Conservation (phyloP, 202 grass and related monocot genomes). For the Schoenoplectus triqueter region DNA sequence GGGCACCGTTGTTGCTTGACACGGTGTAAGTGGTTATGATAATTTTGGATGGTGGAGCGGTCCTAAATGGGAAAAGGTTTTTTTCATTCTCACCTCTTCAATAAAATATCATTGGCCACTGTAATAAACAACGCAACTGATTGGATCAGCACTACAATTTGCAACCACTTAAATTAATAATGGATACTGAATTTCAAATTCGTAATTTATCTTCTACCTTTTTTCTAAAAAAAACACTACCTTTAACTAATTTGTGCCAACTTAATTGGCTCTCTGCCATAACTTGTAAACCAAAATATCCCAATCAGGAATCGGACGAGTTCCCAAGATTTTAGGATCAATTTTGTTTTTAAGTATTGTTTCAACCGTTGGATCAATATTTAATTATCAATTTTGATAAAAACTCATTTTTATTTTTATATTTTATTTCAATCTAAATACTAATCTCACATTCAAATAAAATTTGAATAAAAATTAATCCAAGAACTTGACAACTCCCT, state of each 20-base stretch:
- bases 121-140: background rate
- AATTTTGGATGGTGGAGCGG: background rate
- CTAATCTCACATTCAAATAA: too few relatives aligned
- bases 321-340: too few relatives aligned
- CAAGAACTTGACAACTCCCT: too few relatives aligned
- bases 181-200: background rate
- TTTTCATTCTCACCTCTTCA: background rate
- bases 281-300: background rate
- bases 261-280: background rate
- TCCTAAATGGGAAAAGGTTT: background rate
- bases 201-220: background rate
- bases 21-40: constrained; percentile 11
- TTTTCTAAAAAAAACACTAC: background rate
- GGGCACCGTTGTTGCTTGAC: background rate
- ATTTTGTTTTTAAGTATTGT: too few relatives aligned
- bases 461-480: too few relatives aligned
- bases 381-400: too few relatives aligned
- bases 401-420: too few relatives aligned
- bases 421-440: too few relatives aligned
- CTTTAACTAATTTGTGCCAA: background rate
- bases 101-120: background rate
- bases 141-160: background rate
- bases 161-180: background rate
- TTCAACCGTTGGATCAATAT: too few relatives aligned
- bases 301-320: too few relatives aligned